These are phyloP conservation scores for Raffaelea albimanens DNA, from an alignment of 2,329 filamentous ascomycete species.

Conservation along the genomic window DNA sequence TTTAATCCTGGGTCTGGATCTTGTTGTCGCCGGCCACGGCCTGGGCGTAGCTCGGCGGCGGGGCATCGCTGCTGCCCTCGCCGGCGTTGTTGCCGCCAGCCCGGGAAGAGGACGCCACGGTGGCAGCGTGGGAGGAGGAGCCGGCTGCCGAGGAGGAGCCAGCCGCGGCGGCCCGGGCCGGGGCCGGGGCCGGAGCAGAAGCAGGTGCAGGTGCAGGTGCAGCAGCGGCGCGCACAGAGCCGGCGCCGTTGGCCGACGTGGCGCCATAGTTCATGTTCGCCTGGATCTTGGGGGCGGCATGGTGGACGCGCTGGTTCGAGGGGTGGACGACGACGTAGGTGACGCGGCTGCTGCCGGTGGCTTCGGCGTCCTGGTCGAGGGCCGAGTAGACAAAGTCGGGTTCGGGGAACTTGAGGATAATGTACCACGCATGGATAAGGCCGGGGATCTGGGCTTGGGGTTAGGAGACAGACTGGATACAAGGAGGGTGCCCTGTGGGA, in stretches of 20 bases:
- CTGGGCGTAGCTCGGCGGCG: constrained; percentile 82
- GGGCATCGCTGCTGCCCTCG: constrained; percentile 34
- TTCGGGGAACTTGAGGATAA: constrained; percentile 86
- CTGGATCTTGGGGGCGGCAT: constrained; percentile 21
- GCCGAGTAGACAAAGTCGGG: constrained; percentile 58
- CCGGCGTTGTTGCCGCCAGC: constrained; percentile 22
- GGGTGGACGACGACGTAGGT: constrained; percentile 68
- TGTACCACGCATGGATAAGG: constrained; percentile 94
- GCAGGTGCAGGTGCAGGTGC: constrained; percentile 19
- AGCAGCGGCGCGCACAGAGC: constrained; percentile 15
- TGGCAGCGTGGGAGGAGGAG: constrained; percentile 13
- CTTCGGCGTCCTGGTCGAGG: constrained; percentile 46
- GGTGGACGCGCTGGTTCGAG: background rate
- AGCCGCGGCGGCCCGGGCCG: constrained; percentile 15
- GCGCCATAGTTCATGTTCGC: constrained; percentile 38
- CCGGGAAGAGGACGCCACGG: constrained; percentile 14
- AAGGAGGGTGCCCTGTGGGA: background rate
- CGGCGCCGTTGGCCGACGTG: constrained; percentile 8
- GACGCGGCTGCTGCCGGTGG: constrained; percentile 39
- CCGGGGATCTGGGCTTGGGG: constrained; percentile 55
- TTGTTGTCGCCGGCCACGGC: constrained; percentile 87
- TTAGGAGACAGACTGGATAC: background rate
- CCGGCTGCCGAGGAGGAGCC: constrained; percentile 15
- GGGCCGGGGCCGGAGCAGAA: constrained; percentile 6
- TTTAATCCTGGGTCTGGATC: constrained; percentile 60